Conservation (phyloP, 768 basidiomycete species). For the Amanita pseudoporphyria region DNA sequence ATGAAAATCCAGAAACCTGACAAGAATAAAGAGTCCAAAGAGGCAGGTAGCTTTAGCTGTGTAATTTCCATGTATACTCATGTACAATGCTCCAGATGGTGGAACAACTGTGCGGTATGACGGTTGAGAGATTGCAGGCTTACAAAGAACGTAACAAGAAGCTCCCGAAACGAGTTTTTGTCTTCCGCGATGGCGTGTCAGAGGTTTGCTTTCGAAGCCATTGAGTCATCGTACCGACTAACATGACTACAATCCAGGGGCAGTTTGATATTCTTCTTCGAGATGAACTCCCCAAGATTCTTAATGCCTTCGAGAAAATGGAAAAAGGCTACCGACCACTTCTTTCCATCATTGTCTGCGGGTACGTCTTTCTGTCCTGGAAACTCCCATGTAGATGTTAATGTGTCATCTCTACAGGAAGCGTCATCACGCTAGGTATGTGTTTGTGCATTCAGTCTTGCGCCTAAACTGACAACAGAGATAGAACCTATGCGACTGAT, state of each 20-base stretch:
- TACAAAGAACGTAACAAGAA: slow-evolving; percentile 45
- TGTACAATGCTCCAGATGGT: slow-evolving; percentile 48
- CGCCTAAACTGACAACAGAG: slow-evolving; percentile 4
- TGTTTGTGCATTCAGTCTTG: slow-evolving; percentile 12
- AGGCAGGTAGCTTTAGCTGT: slow-evolving; percentile 22
- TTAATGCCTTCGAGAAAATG: slow-evolving; percentile 48
- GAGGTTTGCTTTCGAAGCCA: slow-evolving; percentile 24
- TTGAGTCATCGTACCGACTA: background rate
- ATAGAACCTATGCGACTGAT: slow-evolving; percentile 47
- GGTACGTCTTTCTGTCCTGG: slow-evolving; percentile 22
- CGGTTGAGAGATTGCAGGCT: slow-evolving; percentile 54
- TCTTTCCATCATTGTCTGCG: slow-evolving; percentile 71
- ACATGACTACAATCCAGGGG: slow-evolving; percentile 33
- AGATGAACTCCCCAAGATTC: slow-evolving; percentile 56
- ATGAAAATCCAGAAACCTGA: slow-evolving; percentile 49
- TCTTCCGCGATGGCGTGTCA: slow-evolving; percentile 79
- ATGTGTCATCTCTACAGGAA: slow-evolving; percentile 31
- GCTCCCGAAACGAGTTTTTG: slow-evolving; percentile 58
- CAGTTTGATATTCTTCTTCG: slow-evolving; percentile 57
- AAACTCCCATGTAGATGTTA: background rate
- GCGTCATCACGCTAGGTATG: slow-evolving; percentile 51
- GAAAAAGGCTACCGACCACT: slow-evolving; percentile 42
- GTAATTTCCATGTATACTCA: slow-evolving; percentile 3
- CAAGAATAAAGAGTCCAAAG: slow-evolving; percentile 33
- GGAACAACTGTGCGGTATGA: slow-evolving; percentile 52